Percentiles rank a stretch among this genome's conserved stretches.
phyloP scores from a whole-genome alignment of 306 rosid species.

The Lathyrus aphaca region DNA sequence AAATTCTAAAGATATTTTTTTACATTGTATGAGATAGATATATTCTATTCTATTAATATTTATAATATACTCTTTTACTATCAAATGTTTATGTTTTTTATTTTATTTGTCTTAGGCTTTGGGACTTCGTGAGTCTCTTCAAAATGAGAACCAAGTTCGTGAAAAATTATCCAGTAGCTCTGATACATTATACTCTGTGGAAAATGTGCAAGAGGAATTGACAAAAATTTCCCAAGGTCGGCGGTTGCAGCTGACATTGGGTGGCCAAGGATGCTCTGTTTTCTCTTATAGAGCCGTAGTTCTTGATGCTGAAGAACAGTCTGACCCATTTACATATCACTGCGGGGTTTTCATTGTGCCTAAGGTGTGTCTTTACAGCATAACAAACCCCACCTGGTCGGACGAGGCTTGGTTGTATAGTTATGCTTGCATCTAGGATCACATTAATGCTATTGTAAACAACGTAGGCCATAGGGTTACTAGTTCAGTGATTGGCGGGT shows the following conservation, averaged over 20 bases:
- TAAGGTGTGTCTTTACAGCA: constrained; percentile 58
- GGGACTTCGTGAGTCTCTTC: constrained; percentile 75
- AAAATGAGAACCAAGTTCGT: constrained; percentile 75
- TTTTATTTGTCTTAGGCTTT: constrained; percentile 50
- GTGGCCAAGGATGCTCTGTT: constrained; percentile 69
- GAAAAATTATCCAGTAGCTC: constrained; percentile 65
- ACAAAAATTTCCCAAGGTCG: constrained; percentile 71
- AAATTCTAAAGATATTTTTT: not conserved
- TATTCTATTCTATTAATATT: constrained; percentile 17
- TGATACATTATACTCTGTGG: constrained; percentile 64
- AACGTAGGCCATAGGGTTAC: not conserved
- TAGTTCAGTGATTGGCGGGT: constrained; percentile 1
- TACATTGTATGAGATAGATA: constrained; percentile 7
- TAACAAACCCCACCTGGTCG: not conserved
- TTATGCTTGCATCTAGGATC: constrained; percentile 3
- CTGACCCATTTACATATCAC: constrained; percentile 67
- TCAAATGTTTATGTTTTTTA: constrained; percentile 21
- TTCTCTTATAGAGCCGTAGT: constrained; percentile 73
- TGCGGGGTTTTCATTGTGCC: constrained; percentile 97
- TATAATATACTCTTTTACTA: constrained; percentile 5
- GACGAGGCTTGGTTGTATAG: not conserved
- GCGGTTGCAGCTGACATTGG: constrained; percentile 72
- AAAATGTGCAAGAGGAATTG: constrained; percentile 77
- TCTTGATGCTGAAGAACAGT: constrained; percentile 79
- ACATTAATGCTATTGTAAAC: not conserved